Evolutionary conservation across 2,329 filamentous ascomycete species (phyloP).

Genomic region (Nannizzia gypsea): DNA sequence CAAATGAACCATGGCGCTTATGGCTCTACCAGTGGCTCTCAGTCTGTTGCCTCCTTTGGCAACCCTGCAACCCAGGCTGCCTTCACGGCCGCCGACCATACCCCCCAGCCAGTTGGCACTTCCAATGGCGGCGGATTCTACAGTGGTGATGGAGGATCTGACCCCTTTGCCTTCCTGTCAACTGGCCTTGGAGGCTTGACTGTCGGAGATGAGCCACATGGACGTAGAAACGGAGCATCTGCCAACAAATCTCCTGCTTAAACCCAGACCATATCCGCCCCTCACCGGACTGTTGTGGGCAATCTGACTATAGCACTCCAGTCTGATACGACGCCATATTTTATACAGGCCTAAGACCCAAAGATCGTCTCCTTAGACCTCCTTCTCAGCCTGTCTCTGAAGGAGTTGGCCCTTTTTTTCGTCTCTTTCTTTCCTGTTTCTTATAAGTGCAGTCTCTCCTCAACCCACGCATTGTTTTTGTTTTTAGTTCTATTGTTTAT

Average conservation of each 20-base stretch:
- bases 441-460: conserved; percentile 1
- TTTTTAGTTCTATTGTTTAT: background rate
- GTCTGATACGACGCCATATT: background rate
- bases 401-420: background rate
- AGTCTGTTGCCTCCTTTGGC: conserved; percentile 78
- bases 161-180: conserved; percentile 55
- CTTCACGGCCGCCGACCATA: conserved; percentile 79
- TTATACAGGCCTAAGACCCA: background rate
- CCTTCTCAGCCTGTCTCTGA: background rate
- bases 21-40: conserved; percentile 62
- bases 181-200: conserved; percentile 48
- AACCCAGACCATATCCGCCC: background rate
- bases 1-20: conserved; percentile 63
- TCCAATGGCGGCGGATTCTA: conserved; percentile 66
- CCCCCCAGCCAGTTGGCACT: conserved; percentile 62
- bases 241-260: conserved; percentile 37
- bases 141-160: conserved; percentile 39
- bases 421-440: conserved; percentile 6
- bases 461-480: background rate
- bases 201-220: conserved; percentile 38
- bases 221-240: conserved; percentile 35
- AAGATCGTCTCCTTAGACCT: background rate
- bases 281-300: background rate
- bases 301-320: background rate
- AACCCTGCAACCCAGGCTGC: conserved; percentile 88